Conservation (phyloP, 2,329 filamentous ascomycete species). For the Exophiala sp. region DNA sequence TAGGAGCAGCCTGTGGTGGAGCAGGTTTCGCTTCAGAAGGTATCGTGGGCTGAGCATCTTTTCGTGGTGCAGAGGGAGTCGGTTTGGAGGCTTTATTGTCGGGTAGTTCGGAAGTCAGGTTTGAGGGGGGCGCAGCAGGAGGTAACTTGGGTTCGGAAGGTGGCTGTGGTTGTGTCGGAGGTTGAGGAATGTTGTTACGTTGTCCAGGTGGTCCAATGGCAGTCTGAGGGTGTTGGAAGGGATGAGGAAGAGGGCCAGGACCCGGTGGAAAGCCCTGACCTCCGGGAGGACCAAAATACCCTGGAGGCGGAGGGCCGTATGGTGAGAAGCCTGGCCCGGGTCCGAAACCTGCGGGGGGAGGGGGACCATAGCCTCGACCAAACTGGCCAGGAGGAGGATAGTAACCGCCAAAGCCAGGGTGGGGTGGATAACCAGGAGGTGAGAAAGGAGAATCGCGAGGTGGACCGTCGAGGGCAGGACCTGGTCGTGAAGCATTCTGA, state of each 20-base stretch:
- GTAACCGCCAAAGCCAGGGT: constrained; percentile 31
- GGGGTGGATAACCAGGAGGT: constrained; percentile 47
- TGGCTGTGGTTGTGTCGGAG: constrained; percentile 31
- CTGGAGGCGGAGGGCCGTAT: constrained; percentile 68
- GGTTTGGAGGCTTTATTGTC: constrained; percentile 38
- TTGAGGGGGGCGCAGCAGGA: constrained; percentile 31
- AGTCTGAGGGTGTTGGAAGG: constrained; percentile 43
- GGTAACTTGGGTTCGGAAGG: constrained; percentile 24
- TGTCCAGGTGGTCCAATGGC: constrained; percentile 53
- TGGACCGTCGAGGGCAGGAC: constrained; percentile 35
- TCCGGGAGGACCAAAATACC: constrained; percentile 58
- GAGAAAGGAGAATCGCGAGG: constrained; percentile 34
- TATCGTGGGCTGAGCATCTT: constrained; percentile 24
- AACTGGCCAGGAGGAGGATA: constrained; percentile 44
- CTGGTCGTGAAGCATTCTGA: constrained; percentile 42
- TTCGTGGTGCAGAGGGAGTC: constrained; percentile 31
- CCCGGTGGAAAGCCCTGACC: constrained; percentile 71
- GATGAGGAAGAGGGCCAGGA: constrained; percentile 58
- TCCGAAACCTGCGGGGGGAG: constrained; percentile 47
- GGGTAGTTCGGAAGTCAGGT: constrained; percentile 41
- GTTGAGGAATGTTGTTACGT: constrained; percentile 33
- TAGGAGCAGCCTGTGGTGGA: constrained; percentile 26
- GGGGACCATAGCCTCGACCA: constrained; percentile 47
- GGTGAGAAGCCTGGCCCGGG: constrained; percentile 62
- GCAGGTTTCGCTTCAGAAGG: constrained; percentile 27